phyloP scores from a whole-genome alignment of 176 grass and related monocot genomes.

The Melocanna baccifera region DNA sequence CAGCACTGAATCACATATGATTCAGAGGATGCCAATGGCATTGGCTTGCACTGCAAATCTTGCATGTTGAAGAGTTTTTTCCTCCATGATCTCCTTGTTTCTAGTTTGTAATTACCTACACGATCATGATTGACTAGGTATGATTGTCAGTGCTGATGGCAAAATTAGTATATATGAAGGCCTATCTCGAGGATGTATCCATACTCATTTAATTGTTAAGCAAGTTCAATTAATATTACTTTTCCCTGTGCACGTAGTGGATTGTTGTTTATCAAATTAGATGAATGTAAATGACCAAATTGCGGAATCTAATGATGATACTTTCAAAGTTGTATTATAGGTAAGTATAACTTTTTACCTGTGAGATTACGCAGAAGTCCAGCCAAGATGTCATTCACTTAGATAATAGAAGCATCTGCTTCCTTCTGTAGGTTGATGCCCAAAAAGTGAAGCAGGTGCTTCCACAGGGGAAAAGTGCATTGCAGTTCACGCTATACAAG shows the following conservation, averaged over 20 bases:
- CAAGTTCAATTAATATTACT: neutral
- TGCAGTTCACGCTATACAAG: neutral
- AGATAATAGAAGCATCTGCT: neutral
- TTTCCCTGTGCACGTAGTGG: neutral
- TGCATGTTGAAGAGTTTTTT: neutral
- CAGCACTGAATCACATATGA: neutral
- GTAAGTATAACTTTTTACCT: neutral
- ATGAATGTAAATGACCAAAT: neutral
- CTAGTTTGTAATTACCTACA: slow-evolving; percentile 29
- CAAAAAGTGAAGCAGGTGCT: neutral
- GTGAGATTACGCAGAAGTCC: neutral
- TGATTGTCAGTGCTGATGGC: neutral
- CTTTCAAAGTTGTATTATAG: neutral
- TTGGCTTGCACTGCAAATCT: neutral
- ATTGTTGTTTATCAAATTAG: neutral
- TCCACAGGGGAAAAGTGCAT: neutral
- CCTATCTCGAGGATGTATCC: slow-evolving; percentile 1
- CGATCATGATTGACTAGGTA: neutral
- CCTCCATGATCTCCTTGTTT: neutral
- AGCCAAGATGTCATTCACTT: neutral
- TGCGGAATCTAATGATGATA: neutral
- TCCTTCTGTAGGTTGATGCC: neutral
- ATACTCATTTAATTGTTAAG: neutral
- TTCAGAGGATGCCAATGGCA: slow-evolving; percentile 22
- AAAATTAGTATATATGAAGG: neutral